Evolutionary conservation across 352 stramenopile species (phyloP).

Genomic region (Phytophthora macrochlamydospora): DNA sequence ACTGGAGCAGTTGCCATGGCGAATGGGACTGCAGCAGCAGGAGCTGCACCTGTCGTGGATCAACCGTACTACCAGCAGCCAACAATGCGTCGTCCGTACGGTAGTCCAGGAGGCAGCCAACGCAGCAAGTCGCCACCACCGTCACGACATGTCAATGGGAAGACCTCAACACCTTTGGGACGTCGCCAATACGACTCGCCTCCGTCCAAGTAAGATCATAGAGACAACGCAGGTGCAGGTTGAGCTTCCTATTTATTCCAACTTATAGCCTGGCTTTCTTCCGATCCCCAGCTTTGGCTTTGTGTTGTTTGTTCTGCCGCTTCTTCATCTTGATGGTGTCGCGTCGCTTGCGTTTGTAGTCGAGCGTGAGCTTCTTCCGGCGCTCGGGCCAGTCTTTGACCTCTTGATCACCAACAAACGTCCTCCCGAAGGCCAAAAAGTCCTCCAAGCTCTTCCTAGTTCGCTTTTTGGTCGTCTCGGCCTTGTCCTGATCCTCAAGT

Average conservation of each 20-base stretch:
- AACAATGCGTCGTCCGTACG: conserved; percentile 19
- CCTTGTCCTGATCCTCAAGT: conserved; percentile 12
- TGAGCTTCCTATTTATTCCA: conserved; percentile 44
- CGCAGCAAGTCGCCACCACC: conserved; percentile 33
- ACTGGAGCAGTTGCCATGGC: conserved; percentile 8
- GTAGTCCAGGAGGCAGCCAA: conserved; percentile 22
- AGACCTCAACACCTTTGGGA: conserved; percentile 9
- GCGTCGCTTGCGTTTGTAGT: conserved; percentile 84
- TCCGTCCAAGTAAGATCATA: conserved; percentile 35
- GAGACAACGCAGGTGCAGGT: conserved; percentile 33
- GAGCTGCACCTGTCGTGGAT: conserved; percentile 8
- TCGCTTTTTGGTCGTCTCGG: conserved; percentile 23
- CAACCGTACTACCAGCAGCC: conserved; percentile 18
- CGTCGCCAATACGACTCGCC: conserved; percentile 18
- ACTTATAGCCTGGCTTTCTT: conserved; percentile 40
- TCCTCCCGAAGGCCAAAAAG: conserved; percentile 66
- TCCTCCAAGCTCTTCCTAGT: conserved; percentile 58
- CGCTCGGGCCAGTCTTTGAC: conserved; percentile 57
- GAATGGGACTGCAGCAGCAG: conserved; percentile 17
- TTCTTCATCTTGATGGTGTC: conserved; percentile 81
- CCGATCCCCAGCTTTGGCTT: conserved; percentile 25
- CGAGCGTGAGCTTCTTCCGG: conserved; percentile 75
- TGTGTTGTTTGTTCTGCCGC: conserved; percentile 61
- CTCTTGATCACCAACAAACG: conserved; percentile 44
- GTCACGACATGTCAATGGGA: conserved; percentile 14